Evolutionary conservation across 192 early-diverging fungal species (phyloP).

Genomic region (Backusella parvicylindrica): DNA sequence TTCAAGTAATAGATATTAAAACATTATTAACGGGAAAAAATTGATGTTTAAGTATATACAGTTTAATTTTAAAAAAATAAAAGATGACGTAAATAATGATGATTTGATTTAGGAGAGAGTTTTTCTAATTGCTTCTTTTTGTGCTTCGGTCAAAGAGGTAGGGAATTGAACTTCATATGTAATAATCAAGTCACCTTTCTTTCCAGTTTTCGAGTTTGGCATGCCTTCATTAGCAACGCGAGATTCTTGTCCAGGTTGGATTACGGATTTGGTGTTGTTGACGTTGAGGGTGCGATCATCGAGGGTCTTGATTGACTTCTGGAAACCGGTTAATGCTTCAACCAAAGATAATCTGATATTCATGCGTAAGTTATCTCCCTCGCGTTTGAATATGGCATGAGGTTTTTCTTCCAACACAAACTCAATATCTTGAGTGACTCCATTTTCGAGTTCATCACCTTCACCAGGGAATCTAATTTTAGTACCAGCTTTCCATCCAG

Average conservation of each 20-base stretch:
- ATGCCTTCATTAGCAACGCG: constrained; percentile 83
- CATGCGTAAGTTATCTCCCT: constrained; percentile 78
- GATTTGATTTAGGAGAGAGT: constrained; percentile 25
- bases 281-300: constrained; percentile 72
- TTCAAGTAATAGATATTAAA: not conserved
- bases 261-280: constrained; percentile 52
- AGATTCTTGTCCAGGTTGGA: constrained; percentile 74
- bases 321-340: constrained; percentile 83
- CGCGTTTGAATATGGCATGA: constrained; percentile 81
- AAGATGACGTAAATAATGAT: not conserved
- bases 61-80: not conserved
- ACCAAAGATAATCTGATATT: constrained; percentile 64
- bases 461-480: constrained; percentile 89
- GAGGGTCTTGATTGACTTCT: constrained; percentile 66
- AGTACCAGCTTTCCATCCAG: constrained; percentile 98
- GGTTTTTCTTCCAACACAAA: constrained; percentile 94
- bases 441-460: constrained; percentile 82
- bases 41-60: not conserved
- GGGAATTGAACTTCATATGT: constrained; percentile 83
- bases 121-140: constrained; percentile 67
- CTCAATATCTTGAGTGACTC: constrained; percentile 85
- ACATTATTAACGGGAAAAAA: not conserved
- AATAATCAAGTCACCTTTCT: constrained; percentile 87
- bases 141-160: constrained; percentile 52
- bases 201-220: constrained; percentile 86